A percentile compares a stretch with the other conserved stretches of the same genome.
These are phyloP conservation scores for Chalciporus chontae DNA, from an alignment of 768 basidiomycete species.

Conservation along the genomic window DNA sequence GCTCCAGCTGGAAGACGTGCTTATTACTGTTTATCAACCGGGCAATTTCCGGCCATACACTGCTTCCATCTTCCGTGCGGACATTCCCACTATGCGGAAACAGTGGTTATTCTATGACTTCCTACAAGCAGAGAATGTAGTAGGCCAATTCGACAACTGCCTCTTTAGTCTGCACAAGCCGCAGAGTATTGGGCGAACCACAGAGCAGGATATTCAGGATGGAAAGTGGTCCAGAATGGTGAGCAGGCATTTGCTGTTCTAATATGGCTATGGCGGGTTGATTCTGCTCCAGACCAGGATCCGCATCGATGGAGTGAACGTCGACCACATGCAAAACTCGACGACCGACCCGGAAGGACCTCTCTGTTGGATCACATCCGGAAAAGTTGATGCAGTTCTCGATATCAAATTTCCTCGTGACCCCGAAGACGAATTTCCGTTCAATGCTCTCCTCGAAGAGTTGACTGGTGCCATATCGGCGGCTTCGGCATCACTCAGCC, in stretches of 20 bases:
- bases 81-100: constrained; percentile 79
- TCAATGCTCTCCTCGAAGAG: constrained; percentile 84
- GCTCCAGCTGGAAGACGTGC: constrained; percentile 86
- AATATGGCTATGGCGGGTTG: neutral
- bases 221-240: constrained; percentile 90
- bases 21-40: constrained; percentile 94
- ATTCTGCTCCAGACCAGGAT: constrained; percentile 69
- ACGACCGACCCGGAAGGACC: constrained; percentile 76
- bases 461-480: constrained; percentile 81
- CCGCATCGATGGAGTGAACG: constrained; percentile 93
- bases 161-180: constrained; percentile 94
- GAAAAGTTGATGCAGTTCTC: constrained; percentile 93
- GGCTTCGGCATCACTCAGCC: constrained; percentile 42
- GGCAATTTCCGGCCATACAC: constrained; percentile 89
- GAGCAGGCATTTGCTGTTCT: constrained; percentile 19
- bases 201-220: constrained; percentile 79
- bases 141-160: constrained; percentile 98
- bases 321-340: constrained; percentile 90
- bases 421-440: constrained; percentile 60
- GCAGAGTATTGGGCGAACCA: constrained; percentile 91
- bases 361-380: constrained; percentile 96
- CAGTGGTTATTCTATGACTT: constrained; percentile 97
- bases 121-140: constrained; percentile 84
- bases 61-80: constrained; percentile 90
- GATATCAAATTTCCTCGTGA: constrained; percentile 97